A percentile compares a stretch with the other conserved stretches of the same genome.
phyloP scores from a whole-genome alignment of 106 monocot species.

The Ottelia alismoides region DNA sequence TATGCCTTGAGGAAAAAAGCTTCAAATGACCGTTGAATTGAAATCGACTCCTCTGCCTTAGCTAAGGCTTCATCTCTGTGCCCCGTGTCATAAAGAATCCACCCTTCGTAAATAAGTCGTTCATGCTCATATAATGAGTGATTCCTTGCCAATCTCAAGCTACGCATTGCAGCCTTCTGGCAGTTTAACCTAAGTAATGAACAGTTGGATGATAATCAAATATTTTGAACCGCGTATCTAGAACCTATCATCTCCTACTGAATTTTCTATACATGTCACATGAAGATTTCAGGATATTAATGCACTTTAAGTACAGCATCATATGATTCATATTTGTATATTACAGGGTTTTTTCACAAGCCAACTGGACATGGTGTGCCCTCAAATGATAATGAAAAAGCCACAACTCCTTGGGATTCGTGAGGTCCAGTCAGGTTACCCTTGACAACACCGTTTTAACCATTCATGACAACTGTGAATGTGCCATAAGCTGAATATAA shows the following conservation, averaged over 20 bases:
- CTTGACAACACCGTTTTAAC: background rate
- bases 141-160: constrained; percentile 75
- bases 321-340: background rate
- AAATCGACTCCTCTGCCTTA: constrained; percentile 91
- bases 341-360: background rate
- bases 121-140: constrained; percentile 68
- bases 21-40: constrained; percentile 86
- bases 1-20: constrained; percentile 99
- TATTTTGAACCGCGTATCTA: no score
- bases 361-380: background rate
- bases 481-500: no score
- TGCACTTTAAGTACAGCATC: background rate
- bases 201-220: background rate
- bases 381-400: background rate
- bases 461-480: background rate
- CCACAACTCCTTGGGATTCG: background rate
- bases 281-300: background rate
- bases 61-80: constrained; percentile 86
- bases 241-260: no score
- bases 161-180: constrained; percentile 94
- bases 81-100: constrained; percentile 98
- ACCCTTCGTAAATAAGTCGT: constrained; percentile 96
- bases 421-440: background rate
- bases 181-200: constrained; percentile 61
- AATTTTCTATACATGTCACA: background rate